Base-by-base conservation (phyloP, 176 grass and related monocot species). In the Dactylis glomerata region DNA sequence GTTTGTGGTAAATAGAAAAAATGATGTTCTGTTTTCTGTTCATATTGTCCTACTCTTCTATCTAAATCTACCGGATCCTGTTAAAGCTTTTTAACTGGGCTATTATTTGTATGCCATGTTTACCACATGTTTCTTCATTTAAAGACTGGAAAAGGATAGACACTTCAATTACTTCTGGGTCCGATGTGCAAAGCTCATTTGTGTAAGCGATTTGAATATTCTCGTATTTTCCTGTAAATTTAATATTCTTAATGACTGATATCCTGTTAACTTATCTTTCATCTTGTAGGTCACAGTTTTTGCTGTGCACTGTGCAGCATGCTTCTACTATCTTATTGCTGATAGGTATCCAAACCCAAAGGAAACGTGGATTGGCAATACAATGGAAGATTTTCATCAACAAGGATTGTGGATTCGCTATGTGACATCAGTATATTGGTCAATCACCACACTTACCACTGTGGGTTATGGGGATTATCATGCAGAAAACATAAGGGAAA, bases 121-220 rank as follows among this genome's bases (percentile, higher is more conserved):
- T 83, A 41, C 36, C 23, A 1, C 38, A 6, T 72, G 20, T 74
- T 68, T 89, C 28, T 82, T 77, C 47, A 79, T 56, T 83, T 15
- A 36, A 75, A 98, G 96, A 73, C 88, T 98, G 78, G 96, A 98
- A 81, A 98, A 98, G 50, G 93, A 98, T 82, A 91, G 93, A 31
- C 86, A 98, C 80, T 98, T 92, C 78, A 95, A 90, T 73, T 98
- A 98, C 91, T 98, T 98, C 52, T 94, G 96, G 96, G 96, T 98
- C 80, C 91, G 93, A 67, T 98, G 96, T 61, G 91, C 89, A 63
- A 98, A 95, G 80, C 96, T 98, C 69, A 83, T 98, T 76, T 99
- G 92, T 84, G 97, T 99, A 88, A 94, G 92, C 68, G 83, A 54
- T 55, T 15, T 75, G 6, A 20, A 30, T 33, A 82, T 33, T 55